Base-by-base conservation (phyloP, 169 alveolate species). In the Theileria equi region DNA sequence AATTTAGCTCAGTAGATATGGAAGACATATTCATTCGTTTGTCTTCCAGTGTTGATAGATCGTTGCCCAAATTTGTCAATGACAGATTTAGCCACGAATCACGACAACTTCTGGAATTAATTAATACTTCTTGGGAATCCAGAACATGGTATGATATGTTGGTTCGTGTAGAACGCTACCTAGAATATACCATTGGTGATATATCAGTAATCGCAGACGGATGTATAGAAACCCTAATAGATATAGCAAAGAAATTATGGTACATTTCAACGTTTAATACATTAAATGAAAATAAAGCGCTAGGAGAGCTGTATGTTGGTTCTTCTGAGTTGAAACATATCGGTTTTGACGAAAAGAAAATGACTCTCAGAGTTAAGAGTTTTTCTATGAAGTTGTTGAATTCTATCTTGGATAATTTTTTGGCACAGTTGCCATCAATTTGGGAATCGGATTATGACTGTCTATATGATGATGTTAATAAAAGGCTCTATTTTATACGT, bases 61-160 rank as follows among this genome's bases (percentile, higher is more conserved):
- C 84, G 25, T 49, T 74, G 5, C 84, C 84, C 19, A 62, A 61
- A 41, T 74, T 64, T 25, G 63, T 53, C 21, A 57, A 50, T 50
- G 45, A 48, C 29, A 36, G 28, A 19, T 45, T 49, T 35, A 73
- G 47, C 50, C 23, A 11, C 8, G 84, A 74, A 16, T 50, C 40
- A 26, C 26, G 21, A 25, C 59, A 49, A 26, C 40, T 74, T 11
- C 31, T 53, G 44, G 65, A 65, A 7, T 28, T 54, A 21, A 23
- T 52, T n/a, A 32, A 54, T 4, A n/a, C 54, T 13, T 32, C 48
- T 4, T 74, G 78, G 78, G 50, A 48, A 21, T 38, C 34, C 10
- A 47, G 40, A 25, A 73, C 63, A 32, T 45, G 65, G 54, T 25
- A 28, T 10, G 44, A 13, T 8, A 3, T 64, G 10, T 16, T 65